Conservation (phyloP, 768 basidiomycete species). For the Leccinum boreale region DNA sequence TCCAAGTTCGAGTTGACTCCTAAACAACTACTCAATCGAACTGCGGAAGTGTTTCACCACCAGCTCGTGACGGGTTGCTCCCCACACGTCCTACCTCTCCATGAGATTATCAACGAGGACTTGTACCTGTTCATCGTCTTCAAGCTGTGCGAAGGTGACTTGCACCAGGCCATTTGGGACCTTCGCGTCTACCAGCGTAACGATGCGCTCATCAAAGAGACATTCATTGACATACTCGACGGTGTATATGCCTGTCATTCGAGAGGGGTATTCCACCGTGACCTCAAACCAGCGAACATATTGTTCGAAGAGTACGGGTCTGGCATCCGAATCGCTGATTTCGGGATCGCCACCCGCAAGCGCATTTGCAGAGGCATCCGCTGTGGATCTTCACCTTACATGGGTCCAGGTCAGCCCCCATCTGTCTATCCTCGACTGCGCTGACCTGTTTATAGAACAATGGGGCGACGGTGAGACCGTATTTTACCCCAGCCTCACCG, state of each 20-base stretch:
- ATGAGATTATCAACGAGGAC: constrained; percentile 58
- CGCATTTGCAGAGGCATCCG: constrained; percentile 47
- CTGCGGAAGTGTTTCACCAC: constrained; percentile 66
- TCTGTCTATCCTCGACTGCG: neutral
- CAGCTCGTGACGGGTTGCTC: constrained; percentile 46
- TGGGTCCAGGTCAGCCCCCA: constrained; percentile 60
- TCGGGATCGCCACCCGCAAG: constrained; percentile 62
- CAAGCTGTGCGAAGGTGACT: constrained; percentile 58
- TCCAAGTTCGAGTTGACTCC: constrained; percentile 53
- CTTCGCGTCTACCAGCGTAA: constrained; percentile 52
- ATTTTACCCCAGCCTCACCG: constrained; percentile 33
- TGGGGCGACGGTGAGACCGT: constrained; percentile 47
- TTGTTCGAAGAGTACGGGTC: constrained; percentile 53
- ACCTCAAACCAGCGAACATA: constrained; percentile 85
- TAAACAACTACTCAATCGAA: constrained; percentile 56
- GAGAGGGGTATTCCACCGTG: constrained; percentile 74
- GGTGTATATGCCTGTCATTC: constrained; percentile 74
- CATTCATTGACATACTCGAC: constrained; percentile 79
- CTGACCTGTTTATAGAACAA: constrained; percentile 37
- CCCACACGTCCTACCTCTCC: constrained; percentile 66
- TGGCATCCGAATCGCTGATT: constrained; percentile 67
- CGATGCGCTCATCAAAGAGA: constrained; percentile 56
- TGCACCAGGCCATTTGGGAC: constrained; percentile 71
- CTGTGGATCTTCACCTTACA: constrained; percentile 61
- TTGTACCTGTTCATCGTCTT: constrained; percentile 65